Evolutionary conservation across 805 yeast genomes (phyloP).

Genomic region (Teunomyces pallodes): DNA sequence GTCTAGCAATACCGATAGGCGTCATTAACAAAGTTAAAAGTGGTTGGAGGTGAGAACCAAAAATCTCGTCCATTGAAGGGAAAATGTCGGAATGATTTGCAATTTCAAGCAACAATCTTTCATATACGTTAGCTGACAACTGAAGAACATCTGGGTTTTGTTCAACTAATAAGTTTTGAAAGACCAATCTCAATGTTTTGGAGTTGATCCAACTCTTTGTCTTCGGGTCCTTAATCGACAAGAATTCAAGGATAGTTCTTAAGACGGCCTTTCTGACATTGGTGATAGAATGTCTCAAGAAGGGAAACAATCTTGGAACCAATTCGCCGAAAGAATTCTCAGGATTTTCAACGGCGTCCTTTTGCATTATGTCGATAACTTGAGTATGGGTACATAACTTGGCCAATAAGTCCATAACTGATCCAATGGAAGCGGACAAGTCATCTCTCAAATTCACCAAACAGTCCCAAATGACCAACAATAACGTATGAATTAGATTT

Average conservation of each 20-base stretch:
- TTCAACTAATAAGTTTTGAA: constrained; percentile 85
- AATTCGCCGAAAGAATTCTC: constrained; percentile 63
- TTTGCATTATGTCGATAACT: constrained; percentile 70
- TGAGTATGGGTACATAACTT: constrained; percentile 78
- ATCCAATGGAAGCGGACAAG: constrained; percentile 89
- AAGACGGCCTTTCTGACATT: constrained; percentile 88
- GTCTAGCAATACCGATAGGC: constrained; percentile 91
- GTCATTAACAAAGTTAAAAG: constrained; percentile 74
- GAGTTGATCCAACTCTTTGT: constrained; percentile 75
- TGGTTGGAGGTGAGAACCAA: constrained; percentile 57
- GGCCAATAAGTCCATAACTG: constrained; percentile 91
- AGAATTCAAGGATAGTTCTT: constrained; percentile 74
- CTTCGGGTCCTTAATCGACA: constrained; percentile 51
- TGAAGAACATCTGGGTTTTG: constrained; percentile 73
- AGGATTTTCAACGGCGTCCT: constrained; percentile 44
- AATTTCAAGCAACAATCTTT: constrained; percentile 50
- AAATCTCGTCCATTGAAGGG: constrained; percentile 49
- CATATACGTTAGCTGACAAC: constrained; percentile 62
- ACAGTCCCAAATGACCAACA: constrained; percentile 86
- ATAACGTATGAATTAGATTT: constrained; percentile 45
- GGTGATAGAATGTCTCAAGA: constrained; percentile 87
- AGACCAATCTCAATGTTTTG: constrained; percentile 67
- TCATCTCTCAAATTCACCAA: constrained; percentile 85
- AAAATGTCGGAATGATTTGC: constrained; percentile 21
- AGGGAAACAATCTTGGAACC: constrained; percentile 91